Evolutionary conservation across 2,329 filamentous ascomycete genomes (phyloP).

Genomic region (Mollisia scopiformis): DNA sequence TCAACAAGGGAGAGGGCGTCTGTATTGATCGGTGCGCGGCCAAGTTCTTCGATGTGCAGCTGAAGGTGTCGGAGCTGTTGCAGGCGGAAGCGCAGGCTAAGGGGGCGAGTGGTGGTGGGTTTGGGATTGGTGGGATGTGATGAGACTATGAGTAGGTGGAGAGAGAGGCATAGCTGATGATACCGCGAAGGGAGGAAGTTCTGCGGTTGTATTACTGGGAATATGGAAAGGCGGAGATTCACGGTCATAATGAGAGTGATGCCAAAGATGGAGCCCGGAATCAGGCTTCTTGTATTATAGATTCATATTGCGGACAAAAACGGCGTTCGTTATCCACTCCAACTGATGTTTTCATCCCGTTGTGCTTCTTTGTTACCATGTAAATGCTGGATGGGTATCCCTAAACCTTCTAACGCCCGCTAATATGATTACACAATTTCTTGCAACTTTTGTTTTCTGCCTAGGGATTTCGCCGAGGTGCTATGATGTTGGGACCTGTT

Average conservation of each 20-base stretch:
- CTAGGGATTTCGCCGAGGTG: constrained; percentile 13
- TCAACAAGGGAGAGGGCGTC: constrained; percentile 98
- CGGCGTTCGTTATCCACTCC: constrained; percentile 27
- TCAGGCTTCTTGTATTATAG: constrained; percentile 26
- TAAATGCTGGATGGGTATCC: constrained; percentile 34
- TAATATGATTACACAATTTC: constrained; percentile 23
- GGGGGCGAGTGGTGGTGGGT: constrained; percentile 56
- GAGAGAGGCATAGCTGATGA: not conserved
- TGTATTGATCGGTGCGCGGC: constrained; percentile 96
- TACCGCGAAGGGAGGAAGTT: not conserved
- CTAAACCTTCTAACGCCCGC: constrained; percentile 29
- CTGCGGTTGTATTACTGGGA: constrained; percentile 3
- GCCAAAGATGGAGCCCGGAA: not conserved
- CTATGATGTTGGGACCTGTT: constrained; percentile 33
- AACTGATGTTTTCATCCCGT: not conserved
- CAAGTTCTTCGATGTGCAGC: constrained; percentile 98
- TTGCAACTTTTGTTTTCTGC: constrained; percentile 9
- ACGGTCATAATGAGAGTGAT: not conserved
- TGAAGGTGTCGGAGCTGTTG: constrained; percentile 97
- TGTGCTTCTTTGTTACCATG: constrained; percentile 14
- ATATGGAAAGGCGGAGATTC: not conserved
- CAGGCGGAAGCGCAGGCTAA: constrained; percentile 79
- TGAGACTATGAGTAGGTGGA: not conserved
- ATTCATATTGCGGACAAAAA: constrained; percentile 18
- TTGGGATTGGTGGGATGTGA: constrained; percentile 50